Conservation (phyloP, 768 basidiomycete species). For the Tephrocybe sp. region DNA sequence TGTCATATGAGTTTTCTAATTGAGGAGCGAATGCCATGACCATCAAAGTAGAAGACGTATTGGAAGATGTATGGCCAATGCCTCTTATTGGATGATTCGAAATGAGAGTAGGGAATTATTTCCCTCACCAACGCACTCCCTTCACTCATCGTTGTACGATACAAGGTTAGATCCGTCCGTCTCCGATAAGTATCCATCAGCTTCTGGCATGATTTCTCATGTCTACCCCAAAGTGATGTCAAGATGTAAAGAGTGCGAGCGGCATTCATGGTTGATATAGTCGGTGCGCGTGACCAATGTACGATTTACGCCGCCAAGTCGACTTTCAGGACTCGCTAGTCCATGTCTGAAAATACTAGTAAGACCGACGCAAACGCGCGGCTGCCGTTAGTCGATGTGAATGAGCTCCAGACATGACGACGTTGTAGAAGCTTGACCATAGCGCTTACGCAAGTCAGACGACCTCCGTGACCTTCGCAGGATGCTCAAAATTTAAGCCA, state of each 20-base stretch:
- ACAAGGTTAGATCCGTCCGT: conserved; percentile 15
- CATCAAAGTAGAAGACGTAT: no score
- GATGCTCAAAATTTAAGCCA: not conserved
- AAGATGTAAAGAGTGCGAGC: not conserved
- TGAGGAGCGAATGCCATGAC: not conserved
- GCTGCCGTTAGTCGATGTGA: not conserved
- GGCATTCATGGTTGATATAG: no score
- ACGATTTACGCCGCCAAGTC: not conserved
- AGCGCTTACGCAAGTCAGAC: conserved; percentile 1
- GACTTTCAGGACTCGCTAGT: not conserved
- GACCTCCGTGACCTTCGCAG: conserved; percentile 16
- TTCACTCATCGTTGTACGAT: not conserved
- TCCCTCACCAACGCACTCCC: not conserved
- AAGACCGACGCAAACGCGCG: not conserved
- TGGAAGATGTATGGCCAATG: not conserved
- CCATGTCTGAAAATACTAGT: not conserved
- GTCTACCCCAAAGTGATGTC: conserved; percentile 1
- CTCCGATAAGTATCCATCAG: conserved; percentile 1
- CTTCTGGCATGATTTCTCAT: conserved; percentile 13
- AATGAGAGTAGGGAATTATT: not conserved
- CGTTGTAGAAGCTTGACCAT: no score
- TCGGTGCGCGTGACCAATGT: conserved; percentile 1
- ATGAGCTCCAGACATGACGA: not conserved
- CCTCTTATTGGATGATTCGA: not conserved
- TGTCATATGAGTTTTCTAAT: not conserved